Evolutionary conservation across 1,139 yeast species (phyloP), one percentile per base, ranked within the genome.

Genomic region (Hyphopichia wangnamkhiaoensis): DNA sequence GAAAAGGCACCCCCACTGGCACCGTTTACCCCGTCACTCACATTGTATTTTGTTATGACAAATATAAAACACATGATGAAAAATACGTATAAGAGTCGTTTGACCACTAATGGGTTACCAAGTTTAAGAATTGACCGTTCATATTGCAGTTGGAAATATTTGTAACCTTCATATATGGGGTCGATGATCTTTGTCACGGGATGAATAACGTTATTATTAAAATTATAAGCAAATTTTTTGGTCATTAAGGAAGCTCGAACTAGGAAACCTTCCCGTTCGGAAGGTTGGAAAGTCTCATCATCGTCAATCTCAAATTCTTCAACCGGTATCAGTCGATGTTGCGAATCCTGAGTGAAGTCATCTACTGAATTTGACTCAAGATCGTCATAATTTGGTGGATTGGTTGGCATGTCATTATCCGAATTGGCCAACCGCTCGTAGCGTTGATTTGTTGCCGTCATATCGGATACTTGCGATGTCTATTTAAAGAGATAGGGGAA

Each of bases 91-190:
- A 87, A 58, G 26, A 90, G 68, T 33, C 98, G 70, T 49, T 85
- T 85, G 28, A 90, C 80, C 39, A 93, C 86, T 40, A 91, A 65
- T 1, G 97, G 97, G 56, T 91, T 90, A 8, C 97, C 96, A 23
- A 87, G 50, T 47, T 78, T 76, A 30, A 82, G 71, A 19, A 91
- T 64, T 30, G 72, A 61, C 31, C 65, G 63, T 49, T 90, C 96
- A 40, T 80, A 68, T 34, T 71, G 71, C 33, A 64, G 52, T 41
- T 65, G 65, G 27, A 76, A 44, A 39, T 60, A 70, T 36, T 63
- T 62, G 56, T 80, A 80, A 1, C 80, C 70, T 50, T 80, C 84
- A 33, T 80, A 82, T 9, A 86, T 74, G 0, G 95, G 94, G 51
- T 84, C 93, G 31, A 84, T 63, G 16, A 82, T 71, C 37, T 66